Evolutionary conservation across 106 monocot species (phyloP), one percentile per base, ranked within the genome.

Genomic region (Chionographis japonica): DNA sequence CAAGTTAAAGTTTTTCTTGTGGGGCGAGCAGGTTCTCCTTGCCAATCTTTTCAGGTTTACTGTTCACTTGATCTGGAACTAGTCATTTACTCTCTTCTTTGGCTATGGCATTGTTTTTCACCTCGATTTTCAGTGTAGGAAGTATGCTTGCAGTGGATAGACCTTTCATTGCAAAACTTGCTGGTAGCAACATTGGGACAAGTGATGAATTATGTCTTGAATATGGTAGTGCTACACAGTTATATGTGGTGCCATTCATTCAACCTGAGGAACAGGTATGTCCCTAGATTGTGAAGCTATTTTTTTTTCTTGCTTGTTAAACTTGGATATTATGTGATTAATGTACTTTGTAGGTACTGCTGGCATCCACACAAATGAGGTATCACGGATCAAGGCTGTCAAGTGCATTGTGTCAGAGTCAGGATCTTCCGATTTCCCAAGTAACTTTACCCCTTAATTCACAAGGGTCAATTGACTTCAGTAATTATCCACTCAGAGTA

Each of bases 91-190:
- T 53, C 17, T 3, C 4, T 39, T 73, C 10, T 63, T 4, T 20
- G 14, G 52, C 18, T 74, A 68, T 68, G 56, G 56, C 61, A 46
- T 61, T 63, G 76, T 76, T 50, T 75, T 65, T 70, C 46, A 5
- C 46, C 13, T n/a, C 54, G 63, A 58, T 56, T 60, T 37, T 68
- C 82, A 97, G 97, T 77, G 73, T 83, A 55, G 97, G 97, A 74
- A 89, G 92, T 78, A 97, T 92, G 86, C 86, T 97, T 83, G 97
- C 92, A 78, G 54, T 97, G 71, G 87, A 92, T 56, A 80, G 71
- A 69, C 97, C 97, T 62, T 97, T 84, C 53, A 77, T 92, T 67
- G 62, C 83, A 63, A 75, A 71, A 67, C 14, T 68, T 73, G 63
- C 61, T 54, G 74, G 76, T 50, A 72, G 62, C 70, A 71, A 68